Evolutionary conservation across 2,329 filamentous ascomycete genomes (phyloP).

Genomic region (Nigrospora osmanthi): DNA sequence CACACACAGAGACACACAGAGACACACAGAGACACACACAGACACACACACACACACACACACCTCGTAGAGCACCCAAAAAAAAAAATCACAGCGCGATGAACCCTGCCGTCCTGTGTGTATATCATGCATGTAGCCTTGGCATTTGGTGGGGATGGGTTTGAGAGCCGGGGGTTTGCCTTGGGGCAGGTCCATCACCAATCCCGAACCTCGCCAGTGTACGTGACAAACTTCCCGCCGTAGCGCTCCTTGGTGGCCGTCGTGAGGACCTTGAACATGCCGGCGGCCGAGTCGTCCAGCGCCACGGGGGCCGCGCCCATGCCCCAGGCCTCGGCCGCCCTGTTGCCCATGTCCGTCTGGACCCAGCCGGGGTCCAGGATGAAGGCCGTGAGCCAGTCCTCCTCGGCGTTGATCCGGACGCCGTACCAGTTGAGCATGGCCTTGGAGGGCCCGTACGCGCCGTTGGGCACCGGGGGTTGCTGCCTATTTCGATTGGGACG

Average conservation of each 20-base stretch:
- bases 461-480: conserved; percentile 16
- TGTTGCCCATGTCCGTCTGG: conserved; percentile 30
- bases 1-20: no score
- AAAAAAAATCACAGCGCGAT: no score
- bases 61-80: no score
- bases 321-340: conserved; percentile 20
- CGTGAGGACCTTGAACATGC: conserved; percentile 16
- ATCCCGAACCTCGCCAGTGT: not conserved
- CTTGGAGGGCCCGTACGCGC: conserved; percentile 36
- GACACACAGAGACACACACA: no score
- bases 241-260: conserved; percentile 6
- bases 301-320: conserved; percentile 21
- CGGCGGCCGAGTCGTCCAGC: conserved; percentile 23
- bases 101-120: no score
- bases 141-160: no score
- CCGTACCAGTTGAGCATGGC: conserved; percentile 22
- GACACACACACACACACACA: no score
- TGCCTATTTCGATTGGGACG: conserved; percentile 1
- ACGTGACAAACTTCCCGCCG: conserved; percentile 8
- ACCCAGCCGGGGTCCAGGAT: conserved; percentile 25
- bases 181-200: no score
- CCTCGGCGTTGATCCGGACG: conserved; percentile 19
- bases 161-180: no score
- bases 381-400: conserved; percentile 20
- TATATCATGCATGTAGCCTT: no score